Percentiles rank a stretch among this genome's conserved stretches.
Evolutionary conservation across 768 basidiomycete species (phyloP).

Genomic region (Pleurotus citrinopileatus): DNA sequence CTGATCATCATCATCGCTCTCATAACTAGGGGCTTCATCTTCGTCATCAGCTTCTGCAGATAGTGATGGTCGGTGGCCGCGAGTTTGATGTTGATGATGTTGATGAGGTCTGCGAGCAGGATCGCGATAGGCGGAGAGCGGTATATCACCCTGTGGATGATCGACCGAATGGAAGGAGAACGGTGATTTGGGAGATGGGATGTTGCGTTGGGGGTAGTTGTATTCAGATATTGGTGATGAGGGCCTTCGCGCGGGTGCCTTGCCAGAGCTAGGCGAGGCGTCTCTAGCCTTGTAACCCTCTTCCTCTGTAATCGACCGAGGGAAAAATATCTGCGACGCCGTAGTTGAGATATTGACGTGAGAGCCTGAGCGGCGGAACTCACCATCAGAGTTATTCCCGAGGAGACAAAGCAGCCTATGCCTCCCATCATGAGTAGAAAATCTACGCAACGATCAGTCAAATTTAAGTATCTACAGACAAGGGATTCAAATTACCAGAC

Average conservation of each 20-base stretch:
- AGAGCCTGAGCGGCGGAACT: slow-evolving; percentile 20
- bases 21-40: slow-evolving; percentile 35
- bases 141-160: background rate
- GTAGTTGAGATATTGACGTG: background rate
- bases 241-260: slow-evolving; percentile 23
- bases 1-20: slow-evolving; percentile 28
- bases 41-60: slow-evolving; percentile 22
- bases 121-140: background rate
- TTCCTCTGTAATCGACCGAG: slow-evolving; percentile 66
- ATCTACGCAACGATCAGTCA: slow-evolving; percentile 39
- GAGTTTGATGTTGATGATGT: background rate
- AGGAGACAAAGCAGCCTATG: slow-evolving; percentile 76
- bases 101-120: background rate
- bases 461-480: slow-evolving; percentile 7
- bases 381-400: slow-evolving; percentile 77
- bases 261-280: slow-evolving; percentile 23
- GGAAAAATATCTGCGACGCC: slow-evolving; percentile 65
- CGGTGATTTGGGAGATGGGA: slow-evolving; percentile 7
- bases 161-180: background rate
- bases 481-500: slow-evolving; percentile 40
- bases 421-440: slow-evolving; percentile 69
- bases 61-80: slow-evolving; percentile 14
- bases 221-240: slow-evolving; percentile 27
- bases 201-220: slow-evolving; percentile 25
- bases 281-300: slow-evolving; percentile 54